Evolutionary conservation across 2,329 filamentous ascomycete genomes (phyloP).

Genomic region (Penicillium sp.): DNA sequence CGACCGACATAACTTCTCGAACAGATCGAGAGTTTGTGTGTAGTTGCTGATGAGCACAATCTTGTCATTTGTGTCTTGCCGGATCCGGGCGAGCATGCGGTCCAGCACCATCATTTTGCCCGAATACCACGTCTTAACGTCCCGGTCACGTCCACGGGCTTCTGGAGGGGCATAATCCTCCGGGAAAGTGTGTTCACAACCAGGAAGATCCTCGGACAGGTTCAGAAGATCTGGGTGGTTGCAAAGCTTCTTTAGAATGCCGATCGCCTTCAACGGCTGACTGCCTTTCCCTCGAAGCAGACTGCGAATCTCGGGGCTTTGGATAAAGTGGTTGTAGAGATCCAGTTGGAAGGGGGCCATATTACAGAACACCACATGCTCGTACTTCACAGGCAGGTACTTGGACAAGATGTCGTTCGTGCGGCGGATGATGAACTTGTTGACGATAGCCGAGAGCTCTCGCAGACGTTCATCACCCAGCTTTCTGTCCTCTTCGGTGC

Average conservation of each 20-base stretch:
- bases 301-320: conserved; percentile 88
- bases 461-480: conserved; percentile 76
- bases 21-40: conserved; percentile 90
- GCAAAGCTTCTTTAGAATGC: conserved; percentile 94
- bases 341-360: conserved; percentile 86
- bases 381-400: conserved; percentile 96
- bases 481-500: conserved; percentile 72
- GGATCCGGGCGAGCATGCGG: conserved; percentile 92
- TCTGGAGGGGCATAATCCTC: conserved; percentile 87
- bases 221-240: conserved; percentile 94
- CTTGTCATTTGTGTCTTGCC: conserved; percentile 95
- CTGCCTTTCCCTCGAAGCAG: conserved; percentile 89
- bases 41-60: conserved; percentile 99
- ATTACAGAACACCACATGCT: conserved; percentile 98
- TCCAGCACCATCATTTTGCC: conserved; percentile 99
- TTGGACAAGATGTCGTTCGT: conserved; percentile 98
- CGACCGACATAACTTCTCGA: conserved; percentile 80
- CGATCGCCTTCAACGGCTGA: conserved; percentile 93
- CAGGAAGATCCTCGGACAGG: conserved; percentile 74
- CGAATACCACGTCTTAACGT: conserved; percentile 91
- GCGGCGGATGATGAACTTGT: conserved; percentile 96
- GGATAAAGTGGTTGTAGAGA: conserved; percentile 95
- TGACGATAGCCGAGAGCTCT: conserved; percentile 78
- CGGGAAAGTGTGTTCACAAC: conserved; percentile 74
- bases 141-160: conserved; percentile 77